Evolutionary conservation across 257 asterid species (phyloP).

Genomic region (Haberlea rhodopensis): DNA sequence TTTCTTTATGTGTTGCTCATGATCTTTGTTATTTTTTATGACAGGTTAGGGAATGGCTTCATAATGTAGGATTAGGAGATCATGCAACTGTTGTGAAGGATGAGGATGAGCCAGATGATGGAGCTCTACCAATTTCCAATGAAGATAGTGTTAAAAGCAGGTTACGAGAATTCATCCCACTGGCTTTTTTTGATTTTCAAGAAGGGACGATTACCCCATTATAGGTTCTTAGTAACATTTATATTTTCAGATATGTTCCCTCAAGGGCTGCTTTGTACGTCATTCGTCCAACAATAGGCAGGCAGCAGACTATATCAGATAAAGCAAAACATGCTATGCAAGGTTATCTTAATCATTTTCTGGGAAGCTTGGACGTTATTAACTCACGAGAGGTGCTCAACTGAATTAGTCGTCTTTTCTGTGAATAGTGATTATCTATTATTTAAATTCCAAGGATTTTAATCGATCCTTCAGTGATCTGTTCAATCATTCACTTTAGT

Average conservation of each 20-base stretch:
- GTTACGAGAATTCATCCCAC: constrained; percentile 32
- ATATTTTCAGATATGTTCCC: constrained; percentile 67
- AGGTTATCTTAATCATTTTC: constrained; percentile 84
- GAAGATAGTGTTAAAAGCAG: constrained; percentile 65
- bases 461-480: background rate
- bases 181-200: constrained; percentile 2
- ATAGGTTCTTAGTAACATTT: constrained; percentile 16
- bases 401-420: constrained; percentile 21
- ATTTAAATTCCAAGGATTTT: background rate
- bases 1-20: constrained; percentile 17
- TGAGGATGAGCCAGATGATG: constrained; percentile 87
- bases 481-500: background rate
- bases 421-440: constrained; percentile 18
- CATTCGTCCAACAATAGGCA: constrained; percentile 85
- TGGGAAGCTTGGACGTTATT: constrained; percentile 81
- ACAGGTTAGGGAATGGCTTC: constrained; percentile 91
- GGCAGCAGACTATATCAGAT: constrained; percentile 61
- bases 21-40: constrained; percentile 22
- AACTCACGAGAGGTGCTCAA: constrained; percentile 76
- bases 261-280: constrained; percentile 80
- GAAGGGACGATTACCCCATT: constrained; percentile 10
- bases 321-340: constrained; percentile 91
- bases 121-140: constrained; percentile 57
- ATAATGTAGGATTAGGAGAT: constrained; percentile 76
- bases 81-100: constrained; percentile 67